phyloP scores from a whole-genome alignment of 768 basidiomycete species.

The button mushroom (Agaricus bisporus) region DNA sequence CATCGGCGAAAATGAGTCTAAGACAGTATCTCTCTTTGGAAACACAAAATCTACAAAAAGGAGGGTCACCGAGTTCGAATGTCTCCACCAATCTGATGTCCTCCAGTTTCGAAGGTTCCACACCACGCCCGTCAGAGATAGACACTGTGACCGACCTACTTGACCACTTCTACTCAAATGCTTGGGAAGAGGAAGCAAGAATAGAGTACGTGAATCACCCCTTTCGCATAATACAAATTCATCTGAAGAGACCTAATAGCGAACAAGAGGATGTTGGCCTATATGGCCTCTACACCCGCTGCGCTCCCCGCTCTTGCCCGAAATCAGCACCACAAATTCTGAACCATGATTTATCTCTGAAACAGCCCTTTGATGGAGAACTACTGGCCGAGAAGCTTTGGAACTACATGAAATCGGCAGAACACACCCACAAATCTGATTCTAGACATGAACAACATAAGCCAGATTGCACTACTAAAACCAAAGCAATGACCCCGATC shows the following conservation, averaged over 20 bases:
- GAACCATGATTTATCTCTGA: neutral
- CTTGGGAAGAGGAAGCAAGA: slow-evolving; percentile 9
- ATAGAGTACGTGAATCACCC: slow-evolving; percentile 10
- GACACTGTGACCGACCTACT: slow-evolving; percentile 17
- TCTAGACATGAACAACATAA: neutral
- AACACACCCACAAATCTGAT: neutral
- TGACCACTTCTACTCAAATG: slow-evolving; percentile 14
- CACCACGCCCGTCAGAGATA: neutral
- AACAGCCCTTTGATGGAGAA: slow-evolving; percentile 2
- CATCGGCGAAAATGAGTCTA: slow-evolving; percentile 10
- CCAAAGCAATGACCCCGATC: neutral
- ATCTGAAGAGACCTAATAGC: slow-evolving; percentile 6
- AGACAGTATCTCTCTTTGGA: neutral
- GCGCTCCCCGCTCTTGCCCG: slow-evolving; percentile 10
- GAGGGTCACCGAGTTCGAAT: neutral
- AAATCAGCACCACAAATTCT: neutral
- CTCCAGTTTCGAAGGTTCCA: neutral
- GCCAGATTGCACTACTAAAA: neutral
- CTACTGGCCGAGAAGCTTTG: slow-evolving; percentile 6
- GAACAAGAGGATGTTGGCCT: slow-evolving; percentile 23
- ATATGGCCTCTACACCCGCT: slow-evolving; percentile 22
- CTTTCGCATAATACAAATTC: neutral
- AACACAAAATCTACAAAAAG: slow-evolving; percentile 1
- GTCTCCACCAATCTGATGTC: neutral
- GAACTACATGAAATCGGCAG: slow-evolving; percentile 2